Percentiles rank a stretch among this genome's conserved stretches.
Evolutionary conservation across 176 grass and related monocot genomes (phyloP).

Genomic region (Ensete glaucum): DNA sequence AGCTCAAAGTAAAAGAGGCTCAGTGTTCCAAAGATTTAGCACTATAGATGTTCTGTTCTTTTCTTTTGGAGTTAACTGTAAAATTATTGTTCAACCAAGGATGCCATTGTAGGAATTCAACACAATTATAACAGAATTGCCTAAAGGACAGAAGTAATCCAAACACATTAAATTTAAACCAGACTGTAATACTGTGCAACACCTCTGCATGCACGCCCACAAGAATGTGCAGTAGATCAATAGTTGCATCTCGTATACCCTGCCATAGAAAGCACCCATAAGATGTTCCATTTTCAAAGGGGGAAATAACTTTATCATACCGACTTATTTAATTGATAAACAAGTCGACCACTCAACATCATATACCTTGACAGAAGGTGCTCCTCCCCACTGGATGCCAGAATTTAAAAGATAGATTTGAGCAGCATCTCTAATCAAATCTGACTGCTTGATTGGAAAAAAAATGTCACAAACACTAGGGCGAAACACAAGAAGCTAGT

Average conservation of each 20-base stretch:
- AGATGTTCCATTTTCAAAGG: conserved; percentile 4
- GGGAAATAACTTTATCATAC: not conserved
- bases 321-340: not conserved
- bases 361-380: conserved; percentile 78
- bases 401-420: conserved; percentile 82
- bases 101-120: not conserved
- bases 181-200: conserved; percentile 25
- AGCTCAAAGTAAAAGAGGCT: not conserved
- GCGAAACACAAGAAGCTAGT: not conserved
- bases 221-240: conserved; percentile 92
- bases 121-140: not conserved
- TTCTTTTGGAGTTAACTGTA: not conserved
- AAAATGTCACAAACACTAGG: conserved; percentile 19
- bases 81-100: not conserved
- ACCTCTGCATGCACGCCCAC: conserved; percentile 95
- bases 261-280: conserved; percentile 35
- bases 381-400: conserved; percentile 77
- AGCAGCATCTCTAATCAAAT: conserved; percentile 77
- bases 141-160: conserved; percentile 11
- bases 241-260: conserved; percentile 95
- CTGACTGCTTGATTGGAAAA: conserved; percentile 52
- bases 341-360: not conserved
- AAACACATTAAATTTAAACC: conserved; percentile 11
- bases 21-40: not conserved
- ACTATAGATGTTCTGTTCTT: not conserved